Percentiles rank a stretch among this genome's conserved stretches.
Conservation (phyloP, 805 yeast genomes). For the Ogataea parapolymorpha region DNA sequence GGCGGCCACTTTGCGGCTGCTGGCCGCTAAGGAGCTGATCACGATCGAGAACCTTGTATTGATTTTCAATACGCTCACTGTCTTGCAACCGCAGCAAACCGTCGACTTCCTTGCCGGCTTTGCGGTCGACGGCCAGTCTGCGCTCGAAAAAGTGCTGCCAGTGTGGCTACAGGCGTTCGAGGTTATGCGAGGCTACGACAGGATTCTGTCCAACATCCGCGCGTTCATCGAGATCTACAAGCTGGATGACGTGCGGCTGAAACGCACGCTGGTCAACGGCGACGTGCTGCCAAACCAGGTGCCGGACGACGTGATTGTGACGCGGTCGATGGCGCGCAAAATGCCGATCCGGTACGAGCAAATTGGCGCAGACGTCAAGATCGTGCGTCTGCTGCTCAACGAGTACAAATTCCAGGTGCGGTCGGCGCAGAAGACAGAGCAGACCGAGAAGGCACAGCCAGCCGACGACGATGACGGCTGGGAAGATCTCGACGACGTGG, state of each 20-base stretch:
- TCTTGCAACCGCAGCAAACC: conserved; percentile 59
- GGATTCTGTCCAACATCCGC: conserved; percentile 60
- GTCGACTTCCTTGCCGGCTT: conserved; percentile 55
- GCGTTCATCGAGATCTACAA: conserved; percentile 69
- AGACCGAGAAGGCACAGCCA: conserved; percentile 20
- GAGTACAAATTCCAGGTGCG: conserved; percentile 67
- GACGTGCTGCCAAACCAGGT: conserved; percentile 58
- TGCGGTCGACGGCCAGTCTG: conserved; percentile 31
- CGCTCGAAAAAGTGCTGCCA: conserved; percentile 57
- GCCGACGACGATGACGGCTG: conserved; percentile 52
- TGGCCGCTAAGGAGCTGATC: conserved; percentile 62
- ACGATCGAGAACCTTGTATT: conserved; percentile 74
- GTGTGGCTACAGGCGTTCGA: conserved; percentile 86
- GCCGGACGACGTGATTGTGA: conserved; percentile 59
- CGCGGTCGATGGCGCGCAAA: conserved; percentile 76
- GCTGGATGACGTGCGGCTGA: conserved; percentile 52
- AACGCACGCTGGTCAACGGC: conserved; percentile 64
- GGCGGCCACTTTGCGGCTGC: conserved; percentile 68
- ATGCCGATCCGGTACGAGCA: conserved; percentile 62
- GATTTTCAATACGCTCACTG: conserved; percentile 71
- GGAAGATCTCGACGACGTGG: conserved; percentile 74
- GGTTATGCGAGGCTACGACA: conserved; percentile 72
- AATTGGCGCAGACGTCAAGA: conserved; percentile 67
- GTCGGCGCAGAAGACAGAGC: conserved; percentile 38
- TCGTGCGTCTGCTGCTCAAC: conserved; percentile 62